Conservation (phyloP, 1,284 basidiomycete genomes). For the Cutaneotrichosporon dermatis region DNA sequence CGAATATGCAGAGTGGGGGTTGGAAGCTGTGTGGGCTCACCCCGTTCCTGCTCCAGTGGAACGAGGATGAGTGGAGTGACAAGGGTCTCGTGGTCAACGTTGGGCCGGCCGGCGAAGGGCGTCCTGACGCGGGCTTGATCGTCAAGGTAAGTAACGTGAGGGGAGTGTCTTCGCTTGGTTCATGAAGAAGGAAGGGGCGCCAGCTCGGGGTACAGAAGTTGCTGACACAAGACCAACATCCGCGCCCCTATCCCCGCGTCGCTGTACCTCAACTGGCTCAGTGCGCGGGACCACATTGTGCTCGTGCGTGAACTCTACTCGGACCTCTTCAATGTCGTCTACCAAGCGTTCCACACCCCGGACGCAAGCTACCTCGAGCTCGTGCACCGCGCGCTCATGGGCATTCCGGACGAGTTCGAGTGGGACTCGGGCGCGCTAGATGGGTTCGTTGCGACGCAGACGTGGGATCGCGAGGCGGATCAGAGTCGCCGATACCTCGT, state of each 20-base stretch:
- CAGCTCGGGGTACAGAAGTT: too few species aligned
- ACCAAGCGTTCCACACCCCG: slow-evolving; percentile 5
- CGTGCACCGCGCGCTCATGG: background rate
- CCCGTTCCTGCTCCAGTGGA: slow-evolving; percentile 3
- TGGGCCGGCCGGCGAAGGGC: background rate
- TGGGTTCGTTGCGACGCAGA: background rate
- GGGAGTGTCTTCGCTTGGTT: too few species aligned
- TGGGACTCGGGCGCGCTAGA: background rate
- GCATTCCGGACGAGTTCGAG: slow-evolving; percentile 2
- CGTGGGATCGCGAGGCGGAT: background rate
- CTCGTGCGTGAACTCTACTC: slow-evolving; percentile 8
- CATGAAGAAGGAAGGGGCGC: too few species aligned
- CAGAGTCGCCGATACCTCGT: background rate
- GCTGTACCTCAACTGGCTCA: background rate
- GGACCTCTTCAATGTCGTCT: slow-evolving; percentile 5
- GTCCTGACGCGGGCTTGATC: background rate
- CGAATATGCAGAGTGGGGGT: background rate
- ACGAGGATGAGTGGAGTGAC: slow-evolving; percentile 3
- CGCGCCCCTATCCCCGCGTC: slow-evolving; percentile 2
- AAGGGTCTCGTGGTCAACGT: slow-evolving; percentile 4
- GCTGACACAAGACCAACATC: slow-evolving; percentile 7
- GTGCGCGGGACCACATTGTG: background rate
- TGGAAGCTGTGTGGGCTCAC: slow-evolving; percentile 6
- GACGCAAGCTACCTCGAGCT: slow-evolving; percentile 1
- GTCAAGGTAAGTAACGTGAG: slow-evolving; percentile 5